phyloP scores from a whole-genome alignment of 148 eudicot species.

The Chenopodium album region DNA sequence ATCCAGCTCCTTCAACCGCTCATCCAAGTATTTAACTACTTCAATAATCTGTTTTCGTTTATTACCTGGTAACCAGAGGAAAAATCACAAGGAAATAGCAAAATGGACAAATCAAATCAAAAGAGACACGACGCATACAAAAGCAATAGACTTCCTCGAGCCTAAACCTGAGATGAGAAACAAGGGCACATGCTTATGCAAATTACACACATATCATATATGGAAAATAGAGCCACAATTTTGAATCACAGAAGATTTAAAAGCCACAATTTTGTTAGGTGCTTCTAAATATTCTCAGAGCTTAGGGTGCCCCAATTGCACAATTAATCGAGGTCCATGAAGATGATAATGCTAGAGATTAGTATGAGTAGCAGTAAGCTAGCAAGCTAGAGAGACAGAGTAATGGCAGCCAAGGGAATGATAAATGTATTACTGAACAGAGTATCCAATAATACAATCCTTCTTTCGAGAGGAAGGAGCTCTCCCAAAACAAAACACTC shows the following conservation, averaged over 20 bases:
- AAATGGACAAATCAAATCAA: neutral
- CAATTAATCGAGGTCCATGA: neutral
- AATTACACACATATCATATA: neutral
- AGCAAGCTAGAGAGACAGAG: no score
- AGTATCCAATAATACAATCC: no score
- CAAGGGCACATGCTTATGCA: neutral
- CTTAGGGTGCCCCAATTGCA: neutral
- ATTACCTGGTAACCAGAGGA: constrained; percentile 50
- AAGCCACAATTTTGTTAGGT: neutral
- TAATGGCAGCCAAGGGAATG: no score
- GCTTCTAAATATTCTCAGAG: neutral
- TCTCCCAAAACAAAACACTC: no score
- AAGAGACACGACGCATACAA: neutral
- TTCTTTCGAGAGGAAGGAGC: no score
- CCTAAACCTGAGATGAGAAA: neutral
- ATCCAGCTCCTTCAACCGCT: constrained; percentile 91
- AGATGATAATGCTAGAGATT: neutral
- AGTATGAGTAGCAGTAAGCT: no score
- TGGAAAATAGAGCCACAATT: no score
- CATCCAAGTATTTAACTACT: constrained; percentile 97
- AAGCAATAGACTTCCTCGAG: neutral
- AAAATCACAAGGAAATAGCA: neutral
- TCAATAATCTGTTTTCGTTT: constrained; percentile 94
- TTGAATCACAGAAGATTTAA: no score
- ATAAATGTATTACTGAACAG: no score